A percentile compares a stretch with the other conserved stretches of the same genome.
Conservation (phyloP, 495 filamentous ascomycete genomes). For the Hypoxylon lienhwacheense region DNA sequence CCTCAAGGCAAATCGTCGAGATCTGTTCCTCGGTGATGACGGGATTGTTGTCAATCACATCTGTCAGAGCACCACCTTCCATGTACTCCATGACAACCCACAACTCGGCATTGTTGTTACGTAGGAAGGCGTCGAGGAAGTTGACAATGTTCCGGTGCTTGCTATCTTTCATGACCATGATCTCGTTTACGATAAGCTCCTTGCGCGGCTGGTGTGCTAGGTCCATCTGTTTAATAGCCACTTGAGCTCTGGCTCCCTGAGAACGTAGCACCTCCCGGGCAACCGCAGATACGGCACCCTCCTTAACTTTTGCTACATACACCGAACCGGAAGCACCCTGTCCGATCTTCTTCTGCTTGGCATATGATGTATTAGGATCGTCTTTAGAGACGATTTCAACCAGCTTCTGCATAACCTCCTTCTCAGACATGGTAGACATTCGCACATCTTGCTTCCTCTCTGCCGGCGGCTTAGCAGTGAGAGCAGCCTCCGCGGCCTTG, state of each 20-base stretch:
- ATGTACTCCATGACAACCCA: conserved; percentile 99
- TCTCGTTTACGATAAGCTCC: conserved; percentile 98
- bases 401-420: conserved; percentile 93
- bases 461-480: conserved; percentile 70
- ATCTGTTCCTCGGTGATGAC: conserved; percentile 94
- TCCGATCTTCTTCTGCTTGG: conserved; percentile 98
- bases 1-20: conserved; percentile 94
- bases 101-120: conserved; percentile 86
- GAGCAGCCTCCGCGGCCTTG: conserved; percentile 78
- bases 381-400: conserved; percentile 91
- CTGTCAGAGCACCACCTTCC: conserved; percentile 96
- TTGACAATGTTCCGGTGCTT: conserved; percentile 98
- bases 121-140: conserved; percentile 94
- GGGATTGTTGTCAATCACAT: conserved; percentile 97
- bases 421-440: conserved; percentile 96
- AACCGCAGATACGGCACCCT: conserved; percentile 65
- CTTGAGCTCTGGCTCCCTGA: conserved; percentile 73
- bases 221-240: conserved; percentile 99
- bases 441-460: conserved; percentile 84
- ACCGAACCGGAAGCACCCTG: conserved; percentile 97
- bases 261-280: conserved; percentile 67
- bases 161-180: conserved; percentile 99
- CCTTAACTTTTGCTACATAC: conserved; percentile 92
- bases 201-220: conserved; percentile 94
- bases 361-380: conserved; percentile 88